A percentile compares a stretch with the other conserved stretches of the same genome.
Evolutionary conservation across 768 basidiomycete genomes (phyloP).

Genomic region (Kwoniella shandongensis): DNA sequence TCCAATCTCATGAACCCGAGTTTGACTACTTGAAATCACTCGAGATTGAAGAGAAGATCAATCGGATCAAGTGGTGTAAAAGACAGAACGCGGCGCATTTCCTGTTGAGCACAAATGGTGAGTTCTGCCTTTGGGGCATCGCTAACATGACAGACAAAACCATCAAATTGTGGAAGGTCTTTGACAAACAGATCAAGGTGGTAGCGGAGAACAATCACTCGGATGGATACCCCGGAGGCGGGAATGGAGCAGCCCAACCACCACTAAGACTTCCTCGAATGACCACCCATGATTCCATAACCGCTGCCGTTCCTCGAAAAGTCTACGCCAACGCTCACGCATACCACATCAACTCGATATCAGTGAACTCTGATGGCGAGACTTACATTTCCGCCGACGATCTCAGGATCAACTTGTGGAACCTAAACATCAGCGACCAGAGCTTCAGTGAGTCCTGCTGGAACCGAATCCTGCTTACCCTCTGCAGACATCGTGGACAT

Average conservation of each 20-base stretch:
- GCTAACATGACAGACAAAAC: conserved; percentile 78
- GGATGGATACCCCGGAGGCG: conserved; percentile 53
- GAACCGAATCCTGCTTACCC: background rate
- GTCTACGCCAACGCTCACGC: conserved; percentile 99
- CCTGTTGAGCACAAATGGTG: conserved; percentile 93
- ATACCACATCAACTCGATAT: conserved; percentile 99
- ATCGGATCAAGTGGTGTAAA: conserved; percentile 99
- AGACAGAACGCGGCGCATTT: conserved; percentile 97
- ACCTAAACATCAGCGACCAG: conserved; percentile 95
- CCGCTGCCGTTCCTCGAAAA: conserved; percentile 96
- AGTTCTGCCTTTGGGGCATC: conserved; percentile 32
- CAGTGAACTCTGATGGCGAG: conserved; percentile 98
- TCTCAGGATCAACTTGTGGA: conserved; percentile 96
- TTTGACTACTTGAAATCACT: conserved; percentile 99
- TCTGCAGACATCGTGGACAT: conserved; percentile 94
- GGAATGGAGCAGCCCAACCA: conserved; percentile 38
- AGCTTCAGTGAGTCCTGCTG: conserved; percentile 82
- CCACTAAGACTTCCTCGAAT: conserved; percentile 81
- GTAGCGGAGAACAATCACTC: conserved; percentile 94
- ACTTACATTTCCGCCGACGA: conserved; percentile 99
- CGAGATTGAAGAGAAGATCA: conserved; percentile 99
- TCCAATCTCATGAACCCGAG: conserved; percentile 99
- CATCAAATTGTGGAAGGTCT: conserved; percentile 99
- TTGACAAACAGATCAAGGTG: conserved; percentile 92
- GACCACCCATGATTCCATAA: conserved; percentile 93